Evolutionary conservation across 805 yeast species (phyloP), one percentile per base, ranked within the genome.

Genomic region (Ogataea pignaliae): DNA sequence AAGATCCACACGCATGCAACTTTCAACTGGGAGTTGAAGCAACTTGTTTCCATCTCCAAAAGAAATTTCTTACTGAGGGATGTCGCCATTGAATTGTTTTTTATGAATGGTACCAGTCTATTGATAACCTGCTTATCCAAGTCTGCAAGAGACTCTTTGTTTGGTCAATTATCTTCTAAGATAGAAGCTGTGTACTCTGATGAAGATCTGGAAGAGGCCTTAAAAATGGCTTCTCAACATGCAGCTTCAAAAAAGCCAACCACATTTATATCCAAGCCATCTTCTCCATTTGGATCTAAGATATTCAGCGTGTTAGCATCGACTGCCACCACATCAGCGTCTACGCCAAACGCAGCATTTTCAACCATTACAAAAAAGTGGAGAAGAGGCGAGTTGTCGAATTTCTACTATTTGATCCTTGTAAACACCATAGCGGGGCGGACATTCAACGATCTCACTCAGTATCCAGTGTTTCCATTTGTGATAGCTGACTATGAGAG

Each of bases 381-480:
- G 97, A 75, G 71, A 49, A 68, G 63, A 41, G 96, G 96, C 1
- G 81, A 83, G 50, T 74, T 89, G 57, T 85, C 95, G 1, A 88
- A 88, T 57, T 89, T 88, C 53, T 84, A 82, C 56, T 88, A 88
- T 55, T 65, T 88, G 54, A 84, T 88, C 78, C 73, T 85, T 14
- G 67, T 88, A 21, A 88, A 88, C 56, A 87, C 93, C 0, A 61
- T 88, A 44, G 95, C 96, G 0, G 97, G 97, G 0, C 67, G 97
- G 50, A 87, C 96, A 0, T 87, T 83, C 63, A 89, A 88, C 61
- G 96, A 88, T 59, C 62, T 88, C 42, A 88, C 96, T 0, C 97
- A 88, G 50, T 88, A 88, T 56, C 96, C 96, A 0, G 84, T 89
- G 1, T 89, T 88, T 53, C 97, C 97, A 0, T 88, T 95, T 95